A percentile compares a stretch with the other conserved stretches of the same genome.
Conservation (phyloP, 1,284 basidiomycete genomes). For the Pulveroboletus sp. region DNA sequence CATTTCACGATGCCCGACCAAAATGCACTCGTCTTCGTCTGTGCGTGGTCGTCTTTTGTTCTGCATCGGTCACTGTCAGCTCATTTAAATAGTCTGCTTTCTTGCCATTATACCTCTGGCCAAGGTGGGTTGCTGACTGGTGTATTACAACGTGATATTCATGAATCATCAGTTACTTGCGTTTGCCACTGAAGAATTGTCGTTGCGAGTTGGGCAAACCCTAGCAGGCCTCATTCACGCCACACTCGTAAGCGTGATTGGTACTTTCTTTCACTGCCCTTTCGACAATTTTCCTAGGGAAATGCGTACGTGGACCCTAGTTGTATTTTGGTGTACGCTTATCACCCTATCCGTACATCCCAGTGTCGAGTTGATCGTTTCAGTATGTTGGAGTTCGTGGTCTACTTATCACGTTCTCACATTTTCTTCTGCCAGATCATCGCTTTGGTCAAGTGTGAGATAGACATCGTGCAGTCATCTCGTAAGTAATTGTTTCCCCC, state of each 20-base stretch:
- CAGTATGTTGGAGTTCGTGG: constrained; percentile 39
- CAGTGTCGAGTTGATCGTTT: constrained; percentile 79
- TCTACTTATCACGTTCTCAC: constrained; percentile 9
- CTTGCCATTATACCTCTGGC: constrained; percentile 74
- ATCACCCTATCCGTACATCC: not conserved
- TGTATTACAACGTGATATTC: not conserved
- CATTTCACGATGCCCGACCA: constrained; percentile 55
- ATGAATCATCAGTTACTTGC: constrained; percentile 57
- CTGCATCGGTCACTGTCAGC: constrained; percentile 2
- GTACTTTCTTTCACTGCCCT: not conserved
- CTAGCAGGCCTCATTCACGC: constrained; percentile 84
- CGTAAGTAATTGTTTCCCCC: constrained; percentile 46
- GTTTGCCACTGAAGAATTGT: constrained; percentile 86
- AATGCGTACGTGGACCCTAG: constrained; percentile 65
- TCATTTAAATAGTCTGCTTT: constrained; percentile 52
- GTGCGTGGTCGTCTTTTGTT: constrained; percentile 39
- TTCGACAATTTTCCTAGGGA: constrained; percentile 43
- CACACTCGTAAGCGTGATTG: constrained; percentile 58
- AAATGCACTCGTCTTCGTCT: constrained; percentile 68
- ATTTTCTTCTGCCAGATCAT: constrained; percentile 57
- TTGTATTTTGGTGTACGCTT: not conserved
- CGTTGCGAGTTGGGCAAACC: constrained; percentile 80
- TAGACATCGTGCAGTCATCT: constrained; percentile 80
- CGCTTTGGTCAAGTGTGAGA: constrained; percentile 75
- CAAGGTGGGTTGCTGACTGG: constrained; percentile 42